These are phyloP conservation scores for Leishmania guyanensis DNA, from an alignment of 208 protist species.

Conservation along the genomic window DNA sequence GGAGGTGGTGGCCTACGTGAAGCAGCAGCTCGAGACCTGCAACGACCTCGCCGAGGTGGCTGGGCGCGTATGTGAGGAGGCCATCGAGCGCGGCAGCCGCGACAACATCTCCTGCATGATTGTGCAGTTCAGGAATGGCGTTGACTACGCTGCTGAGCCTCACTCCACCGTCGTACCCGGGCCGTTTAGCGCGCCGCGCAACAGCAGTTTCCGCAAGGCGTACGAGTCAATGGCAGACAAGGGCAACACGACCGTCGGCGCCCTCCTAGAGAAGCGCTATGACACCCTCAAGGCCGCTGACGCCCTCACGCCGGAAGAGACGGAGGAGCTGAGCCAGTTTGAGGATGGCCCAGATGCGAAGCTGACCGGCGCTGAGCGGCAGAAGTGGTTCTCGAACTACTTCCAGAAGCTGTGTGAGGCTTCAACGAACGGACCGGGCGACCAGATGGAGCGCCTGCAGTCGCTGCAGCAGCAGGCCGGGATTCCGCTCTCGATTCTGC, in stretches of 20 bases:
- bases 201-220: conserved; percentile 81
- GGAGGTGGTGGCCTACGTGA: conserved; percentile 88
- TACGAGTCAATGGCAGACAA: conserved; percentile 85
- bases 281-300: conserved; percentile 51
- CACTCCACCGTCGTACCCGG: conserved; percentile 77
- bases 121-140: conserved; percentile 85
- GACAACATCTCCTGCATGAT: conserved; percentile 94
- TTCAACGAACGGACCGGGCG: conserved; percentile 33
- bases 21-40: conserved; percentile 68
- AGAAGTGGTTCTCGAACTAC: conserved; percentile 70
- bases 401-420: conserved; percentile 56
- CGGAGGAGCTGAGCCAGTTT: conserved; percentile 71
- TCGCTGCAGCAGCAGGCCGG: conserved; percentile 83
- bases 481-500: conserved; percentile 79
- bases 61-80: conserved; percentile 85
- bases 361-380: conserved; percentile 59
- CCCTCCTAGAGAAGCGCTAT: conserved; percentile 85
- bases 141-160: conserved; percentile 70
- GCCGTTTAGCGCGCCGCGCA: conserved; percentile 74
- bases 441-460: conserved; percentile 85
- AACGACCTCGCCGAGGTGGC: conserved; percentile 85
- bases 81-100: conserved; percentile 86
- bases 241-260: conserved; percentile 63
- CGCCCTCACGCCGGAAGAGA: conserved; percentile 40
- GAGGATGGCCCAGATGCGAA: conserved; percentile 45